Base-by-base conservation (phyloP, 139 green algal genomes). In the Diplosphaera chodatii region DNA sequence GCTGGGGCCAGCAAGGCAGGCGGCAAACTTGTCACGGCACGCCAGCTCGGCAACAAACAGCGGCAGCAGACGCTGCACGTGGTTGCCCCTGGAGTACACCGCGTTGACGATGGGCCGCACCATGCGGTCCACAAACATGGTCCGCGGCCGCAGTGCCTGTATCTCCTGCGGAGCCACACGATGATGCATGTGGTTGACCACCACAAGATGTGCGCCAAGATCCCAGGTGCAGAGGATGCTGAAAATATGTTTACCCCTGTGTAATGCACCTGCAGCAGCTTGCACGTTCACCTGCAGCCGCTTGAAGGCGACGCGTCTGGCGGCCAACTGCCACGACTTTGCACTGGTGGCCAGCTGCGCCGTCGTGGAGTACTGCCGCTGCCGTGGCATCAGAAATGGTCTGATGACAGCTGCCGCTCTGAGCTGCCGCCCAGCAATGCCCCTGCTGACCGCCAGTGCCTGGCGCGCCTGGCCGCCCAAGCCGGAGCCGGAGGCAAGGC, bases 41-140 rank as follows among this genome's bases (percentile, higher is more conserved):
- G 72, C 32, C 55, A 40, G 3, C 63, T 78, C 56, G 20, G 73
- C 67, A 27, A 78, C 4, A 27, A 73, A 21, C 8, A 78, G 34
- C 16, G 73, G 73, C 33, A 78, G 32, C 65, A 78, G 40, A 20
- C 67, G 56, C 32, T 73, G 73, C 33, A 78, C 73, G 27, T 73
- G 67, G 3, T 30, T 56, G 34, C 66, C 66, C 16, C 5, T 59
- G 20, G 73, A 55, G 29, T 69, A 67, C 27, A 78, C 22, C 8
- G 73, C 67, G 41, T 78, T 78, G 20, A 78, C 55, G 3, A 18
- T 25, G 13, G 48, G 48, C 16, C 48, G 48, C 48, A 59, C 48
- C 16, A 59, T 3, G 16, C 48, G 48, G 48, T 59, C 48, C 48
- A 59, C 48, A 18, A 59, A 59, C 48, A 59, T 59, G 3, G 48